Conservation (phyloP, 805 yeast species). For the Saccharomycopsis guyanensis region DNA sequence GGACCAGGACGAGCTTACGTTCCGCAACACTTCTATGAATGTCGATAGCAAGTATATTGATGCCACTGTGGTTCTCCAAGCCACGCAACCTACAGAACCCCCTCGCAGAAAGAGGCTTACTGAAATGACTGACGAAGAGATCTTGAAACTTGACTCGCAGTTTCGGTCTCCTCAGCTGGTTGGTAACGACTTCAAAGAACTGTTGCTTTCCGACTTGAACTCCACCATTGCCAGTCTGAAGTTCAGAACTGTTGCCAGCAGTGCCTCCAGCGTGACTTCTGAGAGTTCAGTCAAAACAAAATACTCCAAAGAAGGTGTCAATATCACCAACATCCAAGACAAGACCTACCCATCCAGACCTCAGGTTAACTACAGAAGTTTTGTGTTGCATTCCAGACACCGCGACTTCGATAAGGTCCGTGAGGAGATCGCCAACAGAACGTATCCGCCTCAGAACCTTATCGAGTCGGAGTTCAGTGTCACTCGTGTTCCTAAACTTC, state of each 20-base stretch:
- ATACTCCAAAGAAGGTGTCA: constrained; percentile 20
- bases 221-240: constrained; percentile 17
- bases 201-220: constrained; percentile 13
- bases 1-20: constrained; percentile 20
- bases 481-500: background rate
- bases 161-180: background rate
- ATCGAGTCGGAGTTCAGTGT: background rate
- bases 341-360: constrained; percentile 19
- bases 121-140: constrained; percentile 22
- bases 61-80: background rate
- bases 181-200: background rate
- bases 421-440: constrained; percentile 1
- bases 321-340: constrained; percentile 17
- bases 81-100: background rate
- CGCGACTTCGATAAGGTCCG: constrained; percentile 3
- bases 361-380: constrained; percentile 16
- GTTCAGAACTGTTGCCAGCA: constrained; percentile 10
- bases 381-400: constrained; percentile 18
- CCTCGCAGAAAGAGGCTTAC: constrained; percentile 12
- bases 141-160: constrained; percentile 17
- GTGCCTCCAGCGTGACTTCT: background rate
- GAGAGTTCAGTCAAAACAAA: constrained; percentile 3
- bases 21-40: constrained; percentile 20
- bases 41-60: constrained; percentile 8
- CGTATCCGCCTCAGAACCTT: constrained; percentile 9